Evolutionary conservation across 2,329 filamentous ascomycete species (phyloP).

Genomic region (Diplodia scrobiculata): DNA sequence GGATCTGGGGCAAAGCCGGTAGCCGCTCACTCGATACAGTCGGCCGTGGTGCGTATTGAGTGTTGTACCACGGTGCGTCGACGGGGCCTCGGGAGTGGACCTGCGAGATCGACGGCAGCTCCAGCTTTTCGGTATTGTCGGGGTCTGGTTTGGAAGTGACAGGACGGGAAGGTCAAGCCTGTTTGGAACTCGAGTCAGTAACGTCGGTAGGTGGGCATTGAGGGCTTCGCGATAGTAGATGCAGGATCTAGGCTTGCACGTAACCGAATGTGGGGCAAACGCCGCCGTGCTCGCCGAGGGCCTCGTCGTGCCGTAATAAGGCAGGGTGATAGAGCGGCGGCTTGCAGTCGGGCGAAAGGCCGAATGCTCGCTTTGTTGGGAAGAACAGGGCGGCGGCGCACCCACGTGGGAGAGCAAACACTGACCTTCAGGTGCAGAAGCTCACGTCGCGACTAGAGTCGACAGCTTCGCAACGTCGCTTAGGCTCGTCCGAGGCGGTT

Average conservation of each 20-base stretch:
- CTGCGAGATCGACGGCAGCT: conserved; percentile 84
- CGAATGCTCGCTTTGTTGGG: conserved; percentile 37
- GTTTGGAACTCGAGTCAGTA: conserved; percentile 28
- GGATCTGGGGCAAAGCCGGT: conserved; percentile 69
- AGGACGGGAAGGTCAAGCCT: conserved; percentile 25
- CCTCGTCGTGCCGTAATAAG: conserved; percentile 24
- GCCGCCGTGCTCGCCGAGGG: background rate
- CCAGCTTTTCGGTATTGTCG: conserved; percentile 80
- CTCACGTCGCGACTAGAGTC: conserved; percentile 28
- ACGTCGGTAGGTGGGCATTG: conserved; percentile 31
- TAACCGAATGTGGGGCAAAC: conserved; percentile 18
- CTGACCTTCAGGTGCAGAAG: conserved; percentile 28
- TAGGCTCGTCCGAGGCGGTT: conserved; percentile 31
- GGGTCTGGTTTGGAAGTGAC: conserved; percentile 28
- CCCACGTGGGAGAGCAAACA: conserved; percentile 37
- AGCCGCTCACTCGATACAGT: conserved; percentile 73
- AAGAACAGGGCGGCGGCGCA: conserved; percentile 34
- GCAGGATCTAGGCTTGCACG: conserved; percentile 28
- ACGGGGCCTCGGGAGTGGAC: conserved; percentile 76
- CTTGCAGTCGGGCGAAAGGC: conserved; percentile 35
- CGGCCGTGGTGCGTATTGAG: conserved; percentile 65
- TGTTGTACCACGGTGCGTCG: conserved; percentile 70
- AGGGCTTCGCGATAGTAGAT: conserved; percentile 29
- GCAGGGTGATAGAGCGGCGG: conserved; percentile 38
- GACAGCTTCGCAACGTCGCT: conserved; percentile 26